These are phyloP conservation scores for Plasmopara halstedii DNA, from an alignment of 352 stramenopile genomes.

Conservation along the genomic window DNA sequence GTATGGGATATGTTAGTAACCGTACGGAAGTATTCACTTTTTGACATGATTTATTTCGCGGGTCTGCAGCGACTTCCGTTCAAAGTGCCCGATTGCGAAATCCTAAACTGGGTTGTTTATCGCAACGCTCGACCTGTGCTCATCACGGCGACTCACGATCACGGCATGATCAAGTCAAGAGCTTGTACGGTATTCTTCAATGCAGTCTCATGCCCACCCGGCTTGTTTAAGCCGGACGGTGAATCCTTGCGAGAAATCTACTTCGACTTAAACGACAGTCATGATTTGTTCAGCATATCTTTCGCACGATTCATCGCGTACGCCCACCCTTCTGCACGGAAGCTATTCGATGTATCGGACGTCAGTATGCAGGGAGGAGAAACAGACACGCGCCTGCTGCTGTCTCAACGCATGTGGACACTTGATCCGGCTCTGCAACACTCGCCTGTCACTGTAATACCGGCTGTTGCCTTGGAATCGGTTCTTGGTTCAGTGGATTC, in stretches of 20 bases:
- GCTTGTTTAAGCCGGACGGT: not conserved
- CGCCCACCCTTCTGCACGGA: not conserved
- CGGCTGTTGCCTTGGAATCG: too few relatives aligned
- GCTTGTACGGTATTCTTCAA: not conserved
- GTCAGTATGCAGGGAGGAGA: not conserved
- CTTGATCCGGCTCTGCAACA: too few relatives aligned
- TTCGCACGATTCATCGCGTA: not conserved
- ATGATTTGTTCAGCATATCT: not conserved
- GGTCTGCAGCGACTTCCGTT: not conserved
- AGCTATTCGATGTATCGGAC: not conserved
- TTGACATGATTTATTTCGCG: not conserved
- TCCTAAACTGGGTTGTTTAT: not conserved
- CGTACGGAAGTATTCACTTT: not conserved
- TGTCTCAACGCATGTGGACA: not conserved
- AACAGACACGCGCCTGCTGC: not conserved
- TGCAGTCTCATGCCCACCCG: not conserved
- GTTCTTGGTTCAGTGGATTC: too few relatives aligned
- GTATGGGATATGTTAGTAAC: not conserved
- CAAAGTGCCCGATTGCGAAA: not conserved
- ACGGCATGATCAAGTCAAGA: not conserved
- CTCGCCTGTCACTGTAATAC: too few relatives aligned
- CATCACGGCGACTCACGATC: not conserved
- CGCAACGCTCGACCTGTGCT: not conserved
- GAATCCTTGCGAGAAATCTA: not conserved
- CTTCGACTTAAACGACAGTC: not conserved